Conservation (phyloP, 2,329 filamentous ascomycete species). For the Cadophora malorum region DNA sequence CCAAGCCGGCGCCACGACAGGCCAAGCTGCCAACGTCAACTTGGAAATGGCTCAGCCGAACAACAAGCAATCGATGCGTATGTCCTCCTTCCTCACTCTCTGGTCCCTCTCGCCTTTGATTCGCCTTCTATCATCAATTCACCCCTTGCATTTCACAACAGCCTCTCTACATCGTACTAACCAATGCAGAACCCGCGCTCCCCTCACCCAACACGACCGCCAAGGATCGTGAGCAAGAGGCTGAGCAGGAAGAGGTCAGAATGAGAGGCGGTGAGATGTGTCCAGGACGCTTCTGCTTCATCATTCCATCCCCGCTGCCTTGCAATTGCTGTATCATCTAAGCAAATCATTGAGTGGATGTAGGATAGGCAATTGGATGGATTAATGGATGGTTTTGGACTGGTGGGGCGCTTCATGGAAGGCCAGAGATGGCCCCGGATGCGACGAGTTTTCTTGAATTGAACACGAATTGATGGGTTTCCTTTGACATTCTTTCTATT, state of each 20-base stretch:
- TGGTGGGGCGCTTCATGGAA: neutral
- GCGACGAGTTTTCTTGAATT: neutral
- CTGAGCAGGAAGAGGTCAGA: conserved; percentile 34
- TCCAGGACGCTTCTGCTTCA: conserved; percentile 49
- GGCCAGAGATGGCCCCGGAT: neutral
- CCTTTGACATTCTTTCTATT: too few relatives aligned
- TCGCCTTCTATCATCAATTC: neutral
- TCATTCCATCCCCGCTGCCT: conserved; percentile 46
- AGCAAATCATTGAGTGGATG: neutral
- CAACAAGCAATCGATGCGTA: conserved; percentile 29
- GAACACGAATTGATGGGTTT: conserved; percentile 5
- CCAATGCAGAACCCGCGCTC: conserved; percentile 2
- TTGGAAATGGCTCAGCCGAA: conserved; percentile 28
- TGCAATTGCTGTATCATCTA: conserved; percentile 42
- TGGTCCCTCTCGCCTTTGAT: neutral
- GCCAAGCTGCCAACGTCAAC: conserved; percentile 16
- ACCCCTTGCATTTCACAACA: neutral
- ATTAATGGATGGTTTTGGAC: too few relatives aligned
- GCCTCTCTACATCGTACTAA: neutral
- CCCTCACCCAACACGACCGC: conserved; percentile 16
- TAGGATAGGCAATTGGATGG: neutral
- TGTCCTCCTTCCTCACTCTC: neutral
- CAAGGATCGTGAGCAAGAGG: conserved; percentile 26
- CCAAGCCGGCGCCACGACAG: neutral
- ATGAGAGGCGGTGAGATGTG: conserved; percentile 46